These are phyloP conservation scores for Fusarium brevicatenulatum DNA, from an alignment of 2,329 filamentous ascomycete species.

Conservation along the genomic window DNA sequence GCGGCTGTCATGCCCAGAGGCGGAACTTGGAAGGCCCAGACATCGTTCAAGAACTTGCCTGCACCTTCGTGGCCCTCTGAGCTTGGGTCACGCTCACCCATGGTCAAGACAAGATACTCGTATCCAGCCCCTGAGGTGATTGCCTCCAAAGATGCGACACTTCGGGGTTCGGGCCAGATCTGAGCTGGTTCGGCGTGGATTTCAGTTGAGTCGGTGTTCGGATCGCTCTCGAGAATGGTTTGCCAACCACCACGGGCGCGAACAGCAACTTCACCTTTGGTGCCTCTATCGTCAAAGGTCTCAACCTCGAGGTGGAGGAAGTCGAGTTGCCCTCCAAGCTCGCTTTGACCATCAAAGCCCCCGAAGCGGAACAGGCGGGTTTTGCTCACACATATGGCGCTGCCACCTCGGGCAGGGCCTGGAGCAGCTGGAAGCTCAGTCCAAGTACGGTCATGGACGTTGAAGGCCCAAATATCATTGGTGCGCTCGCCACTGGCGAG, in stretches of 20 bases:
- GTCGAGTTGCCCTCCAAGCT: slow-evolving; percentile 78
- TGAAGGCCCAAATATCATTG: slow-evolving; percentile 82
- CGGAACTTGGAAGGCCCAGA: slow-evolving; percentile 72
- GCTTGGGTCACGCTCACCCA: slow-evolving; percentile 66
- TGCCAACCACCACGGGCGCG: slow-evolving; percentile 65
- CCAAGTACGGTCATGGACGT: slow-evolving; percentile 72
- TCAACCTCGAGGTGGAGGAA: slow-evolving; percentile 68
- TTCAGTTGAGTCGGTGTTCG: slow-evolving; percentile 49
- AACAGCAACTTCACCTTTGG: slow-evolving; percentile 61
- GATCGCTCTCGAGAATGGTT: slow-evolving; percentile 56
- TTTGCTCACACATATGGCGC: slow-evolving; percentile 71
- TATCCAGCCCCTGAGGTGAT: slow-evolving; percentile 68
- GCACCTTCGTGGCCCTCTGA: slow-evolving; percentile 60
- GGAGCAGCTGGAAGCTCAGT: slow-evolving; percentile 74
- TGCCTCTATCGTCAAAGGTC: slow-evolving; percentile 61
- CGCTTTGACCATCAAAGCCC: slow-evolving; percentile 76
- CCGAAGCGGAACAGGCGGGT: slow-evolving; percentile 81
- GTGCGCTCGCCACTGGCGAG: slow-evolving; percentile 69
- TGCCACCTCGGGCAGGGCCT: slow-evolving; percentile 71
- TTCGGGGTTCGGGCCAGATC: slow-evolving; percentile 63
- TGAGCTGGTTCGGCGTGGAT: slow-evolving; percentile 50
- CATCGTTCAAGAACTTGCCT: slow-evolving; percentile 66
- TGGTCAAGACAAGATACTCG: slow-evolving; percentile 70
- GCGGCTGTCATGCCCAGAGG: slow-evolving; percentile 64
- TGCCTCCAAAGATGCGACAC: slow-evolving; percentile 64